phyloP scores from a whole-genome alignment of 495 filamentous ascomycete species.

The Penicillium waksmanii region DNA sequence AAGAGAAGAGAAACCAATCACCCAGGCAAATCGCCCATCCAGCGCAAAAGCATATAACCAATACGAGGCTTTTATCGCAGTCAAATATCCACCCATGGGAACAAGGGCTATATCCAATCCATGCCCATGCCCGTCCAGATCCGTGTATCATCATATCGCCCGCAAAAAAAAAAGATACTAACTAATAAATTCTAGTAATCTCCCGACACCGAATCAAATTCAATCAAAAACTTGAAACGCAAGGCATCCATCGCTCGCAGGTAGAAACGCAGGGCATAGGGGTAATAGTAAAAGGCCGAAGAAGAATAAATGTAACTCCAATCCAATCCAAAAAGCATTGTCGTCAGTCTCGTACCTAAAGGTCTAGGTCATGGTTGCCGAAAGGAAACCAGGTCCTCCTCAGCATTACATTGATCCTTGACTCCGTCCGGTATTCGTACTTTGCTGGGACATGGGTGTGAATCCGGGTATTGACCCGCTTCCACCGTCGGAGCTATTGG shows the following conservation, averaged over 20 bases:
- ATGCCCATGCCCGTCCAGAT: not conserved
- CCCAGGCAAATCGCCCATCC: not conserved
- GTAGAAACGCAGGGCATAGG: not conserved
- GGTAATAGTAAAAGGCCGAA: not conserved
- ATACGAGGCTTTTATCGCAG: conserved; percentile 12
- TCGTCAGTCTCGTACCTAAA: not conserved
- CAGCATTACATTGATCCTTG: conserved; percentile 12
- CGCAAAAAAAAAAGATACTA: not conserved
- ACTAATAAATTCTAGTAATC: not conserved
- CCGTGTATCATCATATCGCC: not conserved
- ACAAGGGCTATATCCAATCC: not conserved
- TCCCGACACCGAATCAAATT: not conserved
- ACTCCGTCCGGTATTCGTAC: conserved; percentile 12
- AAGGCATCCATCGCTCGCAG: not conserved
- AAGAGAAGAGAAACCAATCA: not conserved
- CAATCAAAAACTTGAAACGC: not conserved
- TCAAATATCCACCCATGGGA: not conserved
- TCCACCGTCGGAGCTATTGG: conserved; percentile 22
- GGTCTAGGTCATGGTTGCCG: not conserved
- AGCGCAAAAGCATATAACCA: not conserved
- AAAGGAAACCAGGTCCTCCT: not conserved
- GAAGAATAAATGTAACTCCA: not conserved
- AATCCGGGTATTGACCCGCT: conserved; percentile 21
- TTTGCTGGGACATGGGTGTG: conserved; percentile 19
- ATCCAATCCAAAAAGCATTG: not conserved